A percentile compares a stretch with the other conserved stretches of the same genome.
These are phyloP conservation scores for Pseudocercospora cruenta DNA, from an alignment of 2,329 filamentous ascomycete genomes.

Conservation along the genomic window DNA sequence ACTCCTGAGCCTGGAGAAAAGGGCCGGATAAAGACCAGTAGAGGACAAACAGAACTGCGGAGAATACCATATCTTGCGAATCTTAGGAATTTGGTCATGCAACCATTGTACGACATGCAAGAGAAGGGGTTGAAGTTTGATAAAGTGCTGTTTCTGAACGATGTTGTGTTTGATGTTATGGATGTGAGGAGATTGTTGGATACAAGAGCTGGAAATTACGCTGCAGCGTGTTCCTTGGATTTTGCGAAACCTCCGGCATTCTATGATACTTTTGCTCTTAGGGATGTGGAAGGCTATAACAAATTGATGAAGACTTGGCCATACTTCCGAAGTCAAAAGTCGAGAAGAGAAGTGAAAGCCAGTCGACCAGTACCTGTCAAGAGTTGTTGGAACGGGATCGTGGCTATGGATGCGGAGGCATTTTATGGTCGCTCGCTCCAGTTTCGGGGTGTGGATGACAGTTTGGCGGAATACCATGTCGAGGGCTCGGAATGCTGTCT, in stretches of 20 bases:
- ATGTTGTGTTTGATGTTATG: conserved; percentile 63
- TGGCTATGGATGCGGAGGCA: conserved; percentile 57
- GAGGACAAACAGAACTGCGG: conserved; percentile 57
- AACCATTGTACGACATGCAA: conserved; percentile 59
- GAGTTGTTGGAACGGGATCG: conserved; percentile 67
- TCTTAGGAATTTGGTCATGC: conserved; percentile 66
- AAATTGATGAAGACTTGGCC: conserved; percentile 62
- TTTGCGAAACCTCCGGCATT: conserved; percentile 58
- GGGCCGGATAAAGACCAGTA: conserved; percentile 67
- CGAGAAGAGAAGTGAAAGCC: conserved; percentile 58
- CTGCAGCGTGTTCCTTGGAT: conserved; percentile 65
- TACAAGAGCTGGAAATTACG: conserved; percentile 63
- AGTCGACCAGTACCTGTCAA: conserved; percentile 60
- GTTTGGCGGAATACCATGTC: conserved; percentile 62
- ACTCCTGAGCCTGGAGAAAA: conserved; percentile 46
- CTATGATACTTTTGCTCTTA: conserved; percentile 67
- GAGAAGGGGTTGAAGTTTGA: conserved; percentile 59
- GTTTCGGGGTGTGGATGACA: conserved; percentile 69
- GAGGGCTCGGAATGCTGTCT: conserved; percentile 82
- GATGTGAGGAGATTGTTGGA: conserved; percentile 61
- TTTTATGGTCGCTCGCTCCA: conserved; percentile 57
- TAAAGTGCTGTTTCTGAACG: conserved; percentile 65
- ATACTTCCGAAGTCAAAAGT: conserved; percentile 57
- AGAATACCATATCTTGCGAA: conserved; percentile 70
- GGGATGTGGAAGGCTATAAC: conserved; percentile 57